Evolutionary conservation across 2,329 filamentous ascomycete genomes (phyloP), one percentile per base, ranked within the genome.

Genomic region (Didymella keratinophila): DNA sequence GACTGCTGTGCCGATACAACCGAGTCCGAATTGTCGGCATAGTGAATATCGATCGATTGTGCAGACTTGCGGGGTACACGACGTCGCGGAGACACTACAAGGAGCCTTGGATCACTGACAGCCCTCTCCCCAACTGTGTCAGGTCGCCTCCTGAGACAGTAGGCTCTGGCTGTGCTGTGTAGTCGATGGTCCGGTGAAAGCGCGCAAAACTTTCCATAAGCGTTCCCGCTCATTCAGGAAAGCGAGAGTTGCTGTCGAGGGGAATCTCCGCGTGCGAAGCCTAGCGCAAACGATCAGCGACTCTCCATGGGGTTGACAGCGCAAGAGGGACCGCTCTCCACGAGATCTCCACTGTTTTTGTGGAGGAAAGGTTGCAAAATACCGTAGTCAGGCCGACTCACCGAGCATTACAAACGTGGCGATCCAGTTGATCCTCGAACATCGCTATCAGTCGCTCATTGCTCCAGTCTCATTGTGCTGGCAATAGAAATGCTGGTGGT

Each of bases 281-380:
- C 36, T 51, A 59, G 52, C 41, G 56, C 34, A n/a, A 51, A 53
- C 4, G 44, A 36, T 50, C 52, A 43, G 47, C 45, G 34, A 39
- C 39, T n/a, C 36, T 57, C 48, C 57, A 60, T 43, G 52, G 56
- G 59, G 57, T 50, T 57, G 48, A 56, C 46, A 56, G 50, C 52
- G 51, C 48, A 51, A 20, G 32, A 60, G 43, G 34, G 52, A 58
- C 52, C 49, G 44, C 43, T 60, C 58, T 65, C 63, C 63, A 52
- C 59, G 49, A 37, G 10, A 52, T 46, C 48, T 61, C 64, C 65
- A 65, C 62, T 52, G 11, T 55, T 62, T 60, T 48, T 61, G 55
- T 52, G 62, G 62, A 65, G 60, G 47, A 48, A 48, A 36, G 50
- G 36, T 46, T 43, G 41, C 36, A 45, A 45, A 56, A 36, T 14